Conservation (phyloP, 176 grass and related monocot species). For the Avena insularis region DNA sequence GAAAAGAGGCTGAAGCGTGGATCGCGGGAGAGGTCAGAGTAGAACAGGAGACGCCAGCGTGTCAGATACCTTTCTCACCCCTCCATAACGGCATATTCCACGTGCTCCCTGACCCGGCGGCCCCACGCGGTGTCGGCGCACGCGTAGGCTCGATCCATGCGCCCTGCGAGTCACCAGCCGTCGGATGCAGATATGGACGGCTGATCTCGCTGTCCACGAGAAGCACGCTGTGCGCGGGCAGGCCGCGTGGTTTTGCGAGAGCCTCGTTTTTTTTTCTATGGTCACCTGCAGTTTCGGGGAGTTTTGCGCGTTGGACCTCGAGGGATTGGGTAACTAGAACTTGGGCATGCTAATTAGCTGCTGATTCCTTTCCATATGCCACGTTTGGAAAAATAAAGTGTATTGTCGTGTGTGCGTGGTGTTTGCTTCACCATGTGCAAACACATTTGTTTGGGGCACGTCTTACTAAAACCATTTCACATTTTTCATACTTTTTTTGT, state of each 20-base stretch:
- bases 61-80: conserved; percentile 30
- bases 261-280: neutral
- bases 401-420: neutral
- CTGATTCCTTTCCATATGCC: neutral
- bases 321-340: neutral
- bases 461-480: neutral
- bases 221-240: neutral
- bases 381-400: neutral
- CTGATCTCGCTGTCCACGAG: neutral
- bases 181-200: conserved; percentile 1
- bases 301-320: neutral
- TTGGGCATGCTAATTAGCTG: neutral
- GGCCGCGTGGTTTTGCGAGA: neutral
- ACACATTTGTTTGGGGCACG: neutral
- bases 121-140: neutral
- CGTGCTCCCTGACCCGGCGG: neutral
- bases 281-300: neutral
- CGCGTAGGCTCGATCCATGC: neutral
- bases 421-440: neutral
- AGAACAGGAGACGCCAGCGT: neutral
- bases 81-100: conserved; percentile 34
- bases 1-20: too few species aligned
- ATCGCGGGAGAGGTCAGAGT: neutral
- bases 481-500: neutral
- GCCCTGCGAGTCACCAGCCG: accelerated